These are phyloP conservation scores for Colletotrichum siamense DNA, from an alignment of 2,329 filamentous ascomycete genomes.

Conservation along the genomic window DNA sequence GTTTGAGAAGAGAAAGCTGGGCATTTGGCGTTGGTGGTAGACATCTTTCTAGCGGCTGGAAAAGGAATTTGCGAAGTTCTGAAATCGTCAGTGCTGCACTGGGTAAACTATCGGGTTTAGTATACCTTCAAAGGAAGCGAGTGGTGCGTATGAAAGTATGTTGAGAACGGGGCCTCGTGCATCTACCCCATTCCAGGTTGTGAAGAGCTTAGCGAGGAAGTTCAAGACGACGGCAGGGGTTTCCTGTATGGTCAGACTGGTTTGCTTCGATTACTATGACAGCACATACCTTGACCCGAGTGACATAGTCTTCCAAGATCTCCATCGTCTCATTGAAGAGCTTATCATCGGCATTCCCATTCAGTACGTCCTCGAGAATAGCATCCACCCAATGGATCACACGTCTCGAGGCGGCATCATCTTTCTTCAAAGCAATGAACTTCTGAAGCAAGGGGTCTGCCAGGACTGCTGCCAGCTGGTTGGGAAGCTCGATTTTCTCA, in stretches of 20 bases:
- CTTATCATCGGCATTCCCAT: constrained; percentile 54
- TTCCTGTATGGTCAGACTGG: constrained; percentile 18
- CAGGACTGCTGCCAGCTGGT: constrained; percentile 79
- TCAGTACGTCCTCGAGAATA: constrained; percentile 59
- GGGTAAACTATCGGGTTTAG: not conserved
- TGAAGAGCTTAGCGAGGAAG: constrained; percentile 59
- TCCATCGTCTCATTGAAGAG: constrained; percentile 60
- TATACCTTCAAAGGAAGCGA: constrained; percentile 62
- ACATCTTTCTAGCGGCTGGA: constrained; percentile 54
- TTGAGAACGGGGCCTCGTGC: constrained; percentile 60
- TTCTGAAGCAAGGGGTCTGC: constrained; percentile 82
- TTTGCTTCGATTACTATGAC: not conserved
- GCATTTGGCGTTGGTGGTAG: constrained; percentile 42
- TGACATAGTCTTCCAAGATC: constrained; percentile 60
- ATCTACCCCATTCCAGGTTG: constrained; percentile 66
- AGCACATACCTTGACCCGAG: constrained; percentile 58
- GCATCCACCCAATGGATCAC: constrained; percentile 65
- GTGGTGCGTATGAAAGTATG: constrained; percentile 60
- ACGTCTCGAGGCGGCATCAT: constrained; percentile 54
- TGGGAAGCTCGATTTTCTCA: constrained; percentile 81
- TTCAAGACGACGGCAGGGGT: constrained; percentile 50
- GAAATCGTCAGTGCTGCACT: constrained; percentile 25
- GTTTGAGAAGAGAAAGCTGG: constrained; percentile 64
- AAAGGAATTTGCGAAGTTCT: constrained; percentile 58
- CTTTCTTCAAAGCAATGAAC: constrained; percentile 69